Evolutionary conservation across 441 rosid genomes (phyloP).

Genomic region (Lepidium campestre): DNA sequence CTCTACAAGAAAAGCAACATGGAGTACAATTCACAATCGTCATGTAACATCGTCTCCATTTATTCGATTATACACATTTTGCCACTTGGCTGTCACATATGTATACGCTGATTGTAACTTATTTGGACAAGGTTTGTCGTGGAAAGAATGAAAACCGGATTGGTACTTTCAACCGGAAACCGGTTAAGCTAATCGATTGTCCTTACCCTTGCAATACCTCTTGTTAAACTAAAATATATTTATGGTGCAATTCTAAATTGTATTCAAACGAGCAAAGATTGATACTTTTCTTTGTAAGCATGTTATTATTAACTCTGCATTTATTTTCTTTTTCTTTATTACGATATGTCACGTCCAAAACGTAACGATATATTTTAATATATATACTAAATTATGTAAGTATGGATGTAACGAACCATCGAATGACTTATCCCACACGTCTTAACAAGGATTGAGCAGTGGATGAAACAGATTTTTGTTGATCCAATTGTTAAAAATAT

Average conservation of each 20-base stretch:
- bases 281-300: background rate
- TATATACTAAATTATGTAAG: background rate
- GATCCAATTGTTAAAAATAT: no score
- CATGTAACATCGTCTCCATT: background rate
- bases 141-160: conserved; percentile 24
- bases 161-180: conserved; percentile 70
- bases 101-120: background rate
- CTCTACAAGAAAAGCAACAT: background rate
- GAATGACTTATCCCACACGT: conserved; percentile 9
- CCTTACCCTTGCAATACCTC: conserved; percentile 88
- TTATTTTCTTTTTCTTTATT: background rate
- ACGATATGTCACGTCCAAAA: background rate
- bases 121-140: background rate
- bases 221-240: conserved; percentile 32
- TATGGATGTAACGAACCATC: background rate
- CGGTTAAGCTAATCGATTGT: conserved; percentile 63
- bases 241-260: background rate
- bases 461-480: background rate
- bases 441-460: background rate
- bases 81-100: background rate
- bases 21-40: background rate
- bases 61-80: background rate
- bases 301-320: background rate
- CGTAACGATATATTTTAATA: background rate
- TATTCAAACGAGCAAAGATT: background rate